Conservation (phyloP, 495 filamentous ascomycete genomes). For the Penicillium lividum region DNA sequence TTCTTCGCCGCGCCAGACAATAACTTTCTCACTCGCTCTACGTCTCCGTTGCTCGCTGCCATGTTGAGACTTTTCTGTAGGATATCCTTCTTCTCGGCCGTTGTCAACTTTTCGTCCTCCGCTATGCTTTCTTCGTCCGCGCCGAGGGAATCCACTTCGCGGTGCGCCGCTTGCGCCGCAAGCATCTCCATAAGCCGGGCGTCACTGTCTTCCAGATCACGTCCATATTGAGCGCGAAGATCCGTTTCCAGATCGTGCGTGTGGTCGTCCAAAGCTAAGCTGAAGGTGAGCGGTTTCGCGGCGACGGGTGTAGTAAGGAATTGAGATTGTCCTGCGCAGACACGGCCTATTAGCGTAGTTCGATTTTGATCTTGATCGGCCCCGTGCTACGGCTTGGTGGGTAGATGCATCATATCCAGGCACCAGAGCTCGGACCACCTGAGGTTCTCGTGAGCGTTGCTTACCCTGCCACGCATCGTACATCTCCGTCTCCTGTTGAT, state of each 20-base stretch:
- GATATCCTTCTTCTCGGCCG: slow-evolving; percentile 73
- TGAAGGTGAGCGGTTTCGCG: slow-evolving; percentile 81
- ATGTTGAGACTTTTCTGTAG: slow-evolving; percentile 89
- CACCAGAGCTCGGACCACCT: slow-evolving; percentile 5
- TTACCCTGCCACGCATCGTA: slow-evolving; percentile 99
- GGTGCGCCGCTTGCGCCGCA: slow-evolving; percentile 84
- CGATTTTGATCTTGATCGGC: neutral
- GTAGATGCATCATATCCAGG: neutral
- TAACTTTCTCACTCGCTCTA: slow-evolving; percentile 75
- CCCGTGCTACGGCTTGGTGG: too few relatives aligned
- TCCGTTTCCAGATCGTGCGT: slow-evolving; percentile 45
- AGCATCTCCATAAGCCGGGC: slow-evolving; percentile 92
- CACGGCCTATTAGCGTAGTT: neutral
- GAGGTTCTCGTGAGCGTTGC: slow-evolving; percentile 11
- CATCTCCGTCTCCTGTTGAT: slow-evolving; percentile 79
- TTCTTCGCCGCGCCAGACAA: slow-evolving; percentile 71
- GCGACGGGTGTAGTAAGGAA: slow-evolving; percentile 84
- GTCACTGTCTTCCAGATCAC: slow-evolving; percentile 73
- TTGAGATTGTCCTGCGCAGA: slow-evolving; percentile 79
- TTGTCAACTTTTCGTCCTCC: slow-evolving; percentile 68
- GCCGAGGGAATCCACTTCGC: slow-evolving; percentile 64
- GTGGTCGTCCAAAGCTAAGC: slow-evolving; percentile 76
- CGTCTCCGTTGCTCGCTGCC: slow-evolving; percentile 95
- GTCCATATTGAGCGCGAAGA: slow-evolving; percentile 39
- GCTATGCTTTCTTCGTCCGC: slow-evolving; percentile 81